Base-by-base conservation (phyloP, 2,329 filamentous ascomycete genomes). In the Triangularia verruculosa region DNA sequence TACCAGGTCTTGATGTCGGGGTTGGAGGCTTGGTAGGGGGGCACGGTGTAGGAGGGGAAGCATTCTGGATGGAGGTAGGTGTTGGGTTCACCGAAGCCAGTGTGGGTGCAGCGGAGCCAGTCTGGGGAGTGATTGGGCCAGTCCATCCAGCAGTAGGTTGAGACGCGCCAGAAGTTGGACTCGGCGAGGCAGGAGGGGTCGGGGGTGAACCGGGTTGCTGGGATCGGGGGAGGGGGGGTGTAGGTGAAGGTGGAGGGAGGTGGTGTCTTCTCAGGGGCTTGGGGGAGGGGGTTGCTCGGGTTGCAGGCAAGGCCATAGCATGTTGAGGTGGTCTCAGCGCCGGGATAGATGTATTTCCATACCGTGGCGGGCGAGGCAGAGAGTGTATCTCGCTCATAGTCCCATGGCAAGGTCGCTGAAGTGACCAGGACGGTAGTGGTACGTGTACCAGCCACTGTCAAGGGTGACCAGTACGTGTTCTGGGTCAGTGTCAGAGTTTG, bases 131-230 rank as follows among this genome's bases (percentile, higher is more conserved):
- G 51, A 12, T 25, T 24, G 25, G 51, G 25, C 51, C 51, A 54
- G 9, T 3, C 22, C 22, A 54, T 28, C 22, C 25, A 54, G 51
- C 51, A 54, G 51, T 28, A 25, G 25, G 51, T 54, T 24, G 51
- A 54, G 51, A 54, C 51, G 12, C 7, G 51, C 51, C 51, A 54
- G 51, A 54, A 28, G 51, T 54, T 54, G 51, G 51, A 54, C 12
- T 24, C 22, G 51, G 20, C 25, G 51, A 54, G 51, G 51, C 51
- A 54, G 22, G 51, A 54, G 3, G 51, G 51, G 51, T 25, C 51
- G 51, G 51, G 51, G 22, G 22, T 54, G 51, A 54, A 54, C 7
- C 15, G 20, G 11, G 24, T 54, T 24, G 22, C 25, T 27, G 51
- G 51, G 22, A 54, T 27, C 1, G 47, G 51, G 22, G 51, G 22